Base-by-base conservation (phyloP, 495 filamentous ascomycete genomes). In the Pseudotulostoma volvatum region DNA sequence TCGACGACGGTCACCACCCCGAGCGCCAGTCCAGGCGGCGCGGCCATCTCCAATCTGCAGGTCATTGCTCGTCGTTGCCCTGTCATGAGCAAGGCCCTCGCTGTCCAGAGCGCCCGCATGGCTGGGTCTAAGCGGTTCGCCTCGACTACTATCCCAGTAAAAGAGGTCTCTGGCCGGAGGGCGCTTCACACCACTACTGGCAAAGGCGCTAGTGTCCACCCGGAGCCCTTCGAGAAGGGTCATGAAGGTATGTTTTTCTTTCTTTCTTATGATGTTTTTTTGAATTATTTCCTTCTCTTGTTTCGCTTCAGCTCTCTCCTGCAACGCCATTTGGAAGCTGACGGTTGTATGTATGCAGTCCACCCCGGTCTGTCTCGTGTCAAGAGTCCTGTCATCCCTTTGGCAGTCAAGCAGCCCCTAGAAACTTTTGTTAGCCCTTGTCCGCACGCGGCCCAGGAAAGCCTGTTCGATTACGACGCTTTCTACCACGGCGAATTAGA, bases 41-140 rank as follows among this genome's bases (percentile, higher is more conserved):
- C 87, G 45, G 83, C 79, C 57, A 94, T 96, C 76, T 93, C 86
- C 49, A 96, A 95, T 63, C 73, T 97, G 46, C 92, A 95, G 68
- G 74, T 90, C 37, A 72, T 93, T 45, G 90, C 86, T 46, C 80
- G 84, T 51, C 84, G 90, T 49, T 97, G 90, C 75, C 90, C 90
- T 41, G 76, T 97, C 55, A 97, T 97, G 90, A 87, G 85, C 57
- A 94, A 94, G 67, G 90, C 90, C 32, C 70, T 97, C 49, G 83
- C 84, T 33, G 76, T 93, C 14, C 88, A 94, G 68, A 80, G 80
- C 50, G 74, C 77, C 42, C 71, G 73, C 37, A 55, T 66, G 47
- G 53, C 55, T 23, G n/a, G n/a, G n/a, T 50, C 61, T 40, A 68
- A 67, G 56, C 53, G 60, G 11, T 67, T 66, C 43, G 60, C 59